Evolutionary conservation across 805 yeast species (phyloP).

Genomic region (Saccharomyces mikatae): DNA sequence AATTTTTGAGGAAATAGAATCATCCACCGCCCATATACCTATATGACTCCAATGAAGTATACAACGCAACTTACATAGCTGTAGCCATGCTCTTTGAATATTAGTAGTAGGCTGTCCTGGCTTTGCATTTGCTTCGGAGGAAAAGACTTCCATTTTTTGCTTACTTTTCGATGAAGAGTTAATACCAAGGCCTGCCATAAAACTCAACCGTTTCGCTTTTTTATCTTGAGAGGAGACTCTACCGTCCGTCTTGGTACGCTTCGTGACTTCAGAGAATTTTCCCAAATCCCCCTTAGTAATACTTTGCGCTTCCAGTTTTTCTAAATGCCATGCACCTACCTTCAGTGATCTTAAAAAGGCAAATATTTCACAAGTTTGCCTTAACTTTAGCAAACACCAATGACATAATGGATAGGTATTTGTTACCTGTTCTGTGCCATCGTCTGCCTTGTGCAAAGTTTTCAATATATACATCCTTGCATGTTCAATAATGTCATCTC

Average conservation of each 20-base stretch:
- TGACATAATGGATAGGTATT: slow-evolving; percentile 65
- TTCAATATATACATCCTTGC: slow-evolving; percentile 69
- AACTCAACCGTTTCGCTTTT: slow-evolving; percentile 21
- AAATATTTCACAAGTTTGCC: slow-evolving; percentile 77
- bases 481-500: slow-evolving; percentile 64
- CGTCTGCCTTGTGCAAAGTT: slow-evolving; percentile 32
- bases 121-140: slow-evolving; percentile 10
- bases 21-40: slow-evolving; percentile 64
- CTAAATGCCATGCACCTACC: slow-evolving; percentile 52
- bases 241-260: slow-evolving; percentile 9
- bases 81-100: slow-evolving; percentile 53
- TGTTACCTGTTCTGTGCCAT: slow-evolving; percentile 21
- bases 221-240: slow-evolving; percentile 6
- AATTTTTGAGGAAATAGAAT: slow-evolving; percentile 18
- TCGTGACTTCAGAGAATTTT: slow-evolving; percentile 11
- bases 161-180: slow-evolving; percentile 8
- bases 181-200: slow-evolving; percentile 19
- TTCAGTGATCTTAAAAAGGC: slow-evolving; percentile 63
- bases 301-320: slow-evolving; percentile 28
- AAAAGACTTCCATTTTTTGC: slow-evolving; percentile 10
- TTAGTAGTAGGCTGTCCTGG: slow-evolving; percentile 28
- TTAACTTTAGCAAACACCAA: slow-evolving; percentile 67
- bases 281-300: slow-evolving; percentile 12
- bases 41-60: slow-evolving; percentile 77
- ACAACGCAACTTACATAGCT: slow-evolving; percentile 53